These are phyloP conservation scores for Fusarium sambucinum DNA, from an alignment of 2,329 filamentous ascomycete species.

Conservation along the genomic window DNA sequence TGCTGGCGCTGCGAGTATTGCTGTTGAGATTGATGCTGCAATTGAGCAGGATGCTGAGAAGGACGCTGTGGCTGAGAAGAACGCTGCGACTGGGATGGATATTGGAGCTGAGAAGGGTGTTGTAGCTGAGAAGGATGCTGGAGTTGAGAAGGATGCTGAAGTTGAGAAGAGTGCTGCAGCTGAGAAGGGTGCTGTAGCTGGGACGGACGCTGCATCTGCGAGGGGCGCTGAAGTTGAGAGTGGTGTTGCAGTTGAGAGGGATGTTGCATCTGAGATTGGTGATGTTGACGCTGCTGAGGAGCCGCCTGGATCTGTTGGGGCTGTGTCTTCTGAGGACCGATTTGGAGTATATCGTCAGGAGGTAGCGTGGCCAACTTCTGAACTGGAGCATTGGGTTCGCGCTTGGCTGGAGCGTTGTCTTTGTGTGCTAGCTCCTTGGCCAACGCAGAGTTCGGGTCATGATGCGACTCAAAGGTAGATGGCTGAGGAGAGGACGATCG, in stretches of 20 bases:
- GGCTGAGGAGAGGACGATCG: slow-evolving; percentile 96
- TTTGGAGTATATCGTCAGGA: slow-evolving; percentile 42
- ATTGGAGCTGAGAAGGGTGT: slow-evolving; percentile 6
- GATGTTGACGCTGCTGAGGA: slow-evolving; percentile 29
- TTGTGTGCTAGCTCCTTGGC: slow-evolving; percentile 76
- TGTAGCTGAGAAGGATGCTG: slow-evolving; percentile 4
- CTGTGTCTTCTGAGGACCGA: slow-evolving; percentile 24
- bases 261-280: slow-evolving; percentile 15
- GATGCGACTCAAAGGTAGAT: slow-evolving; percentile 90
- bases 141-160: slow-evolving; percentile 9
- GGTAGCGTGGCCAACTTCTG: slow-evolving; percentile 57
- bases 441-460: slow-evolving; percentile 82
- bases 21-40: slow-evolving; percentile 19
- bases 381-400: slow-evolving; percentile 64
- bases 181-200: slow-evolving; percentile 29
- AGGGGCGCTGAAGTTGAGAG: slow-evolving; percentile 5
- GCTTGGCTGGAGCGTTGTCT: slow-evolving; percentile 59
- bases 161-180: slow-evolving; percentile 4
- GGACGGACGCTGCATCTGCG: slow-evolving; percentile 6
- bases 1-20: slow-evolving; percentile 30
- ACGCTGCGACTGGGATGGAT: slow-evolving; percentile 9
- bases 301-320: slow-evolving; percentile 26
- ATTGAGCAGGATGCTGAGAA: slow-evolving; percentile 28
- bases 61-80: slow-evolving; percentile 26
- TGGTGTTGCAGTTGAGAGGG: slow-evolving; percentile 17